Evolutionary conservation across 1,284 basidiomycete species (phyloP).

Genomic region (Moesziomyces parantarcticus): DNA sequence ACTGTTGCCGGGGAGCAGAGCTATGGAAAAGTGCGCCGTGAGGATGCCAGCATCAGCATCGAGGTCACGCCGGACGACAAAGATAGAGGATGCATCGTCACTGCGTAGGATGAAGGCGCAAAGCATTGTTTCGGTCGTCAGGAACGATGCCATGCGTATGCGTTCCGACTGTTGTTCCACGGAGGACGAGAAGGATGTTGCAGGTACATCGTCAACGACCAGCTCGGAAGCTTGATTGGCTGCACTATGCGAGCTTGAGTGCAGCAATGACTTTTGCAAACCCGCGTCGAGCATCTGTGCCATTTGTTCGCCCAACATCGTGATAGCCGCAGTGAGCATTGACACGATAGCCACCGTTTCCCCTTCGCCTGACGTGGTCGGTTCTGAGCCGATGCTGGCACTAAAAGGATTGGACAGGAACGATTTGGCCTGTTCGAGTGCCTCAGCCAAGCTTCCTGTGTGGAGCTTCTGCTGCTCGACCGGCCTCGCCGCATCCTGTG

Average conservation of each 20-base stretch:
- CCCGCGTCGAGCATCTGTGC: conserved; percentile 14
- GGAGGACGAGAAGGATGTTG: conserved; percentile 16
- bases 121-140: conserved; percentile 3
- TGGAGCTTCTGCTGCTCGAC: neutral
- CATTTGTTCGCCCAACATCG: conserved; percentile 17
- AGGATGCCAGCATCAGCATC: neutral
- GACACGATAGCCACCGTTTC: conserved; percentile 14
- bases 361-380: neutral
- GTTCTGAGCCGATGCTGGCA: neutral
- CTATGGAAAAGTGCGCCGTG: conserved; percentile 4
- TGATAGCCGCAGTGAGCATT: conserved; percentile 11
- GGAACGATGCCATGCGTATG: conserved; percentile 7
- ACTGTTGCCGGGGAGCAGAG: neutral
- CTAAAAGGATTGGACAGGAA: conserved; percentile 7
- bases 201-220: conserved; percentile 9
- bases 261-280: conserved; percentile 2
- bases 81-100: conserved; percentile 1
- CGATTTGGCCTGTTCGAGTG: conserved; percentile 10
- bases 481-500: conserved; percentile 4
- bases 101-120: conserved; percentile 12
- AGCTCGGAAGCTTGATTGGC: conserved; percentile 1
- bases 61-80: conserved; percentile 8
- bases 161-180: neutral
- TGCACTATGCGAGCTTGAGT: neutral
- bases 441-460: neutral